Base-by-base conservation (phyloP, 805 yeast genomes). In the Yarrowia divulgata region DNA sequence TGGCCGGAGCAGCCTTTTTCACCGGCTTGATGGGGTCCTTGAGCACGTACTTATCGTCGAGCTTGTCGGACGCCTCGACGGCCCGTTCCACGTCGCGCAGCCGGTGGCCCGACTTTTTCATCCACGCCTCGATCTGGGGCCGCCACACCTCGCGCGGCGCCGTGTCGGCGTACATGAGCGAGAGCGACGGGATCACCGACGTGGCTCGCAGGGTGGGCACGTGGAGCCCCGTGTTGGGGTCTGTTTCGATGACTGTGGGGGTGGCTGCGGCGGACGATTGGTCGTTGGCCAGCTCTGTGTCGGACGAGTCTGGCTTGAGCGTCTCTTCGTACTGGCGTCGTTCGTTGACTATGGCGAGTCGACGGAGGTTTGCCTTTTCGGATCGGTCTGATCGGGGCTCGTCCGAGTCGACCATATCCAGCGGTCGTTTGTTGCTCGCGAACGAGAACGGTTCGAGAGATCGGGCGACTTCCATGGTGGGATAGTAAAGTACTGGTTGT, bases 121-220 rank as follows among this genome's bases (percentile, higher is more conserved):
- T 73, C 81, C 81, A 78, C n/a, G 75, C 70, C 70, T 77, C 79
- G 66, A 78, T 55, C 72, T 78, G 81, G 2, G 79, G 79, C 43
- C 80, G 69, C 81, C 81, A 79, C 13, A 75, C 73, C 23, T 74
- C 71, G 23, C 79, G 71, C 3, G 81, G 80, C 5, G 81, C 81
- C 16, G 81, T 79, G 71, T 79, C 81, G 34, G 81, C 78, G 68
- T 76, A 79, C 64, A 79, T 72, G 63, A 78, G 71, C 45, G 77
- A 74, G 19, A 74, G 46, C 5, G 71, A 68, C 13, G 75, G 71
- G 50, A 71, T 54, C 35, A 50, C 52, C 8, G 71, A 68, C 1
- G 72, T 62, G 16, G 73, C 67, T 18, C 72, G 58, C 23, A 70
- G 57, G 14, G 70, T 48, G 50, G 66, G 68, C 46, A 63, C 68